Percentiles rank a stretch among this genome's conserved stretches.
phyloP scores from a whole-genome alignment of 2,329 filamentous ascomycete species.

The Neofusicoccum umdonicola region DNA sequence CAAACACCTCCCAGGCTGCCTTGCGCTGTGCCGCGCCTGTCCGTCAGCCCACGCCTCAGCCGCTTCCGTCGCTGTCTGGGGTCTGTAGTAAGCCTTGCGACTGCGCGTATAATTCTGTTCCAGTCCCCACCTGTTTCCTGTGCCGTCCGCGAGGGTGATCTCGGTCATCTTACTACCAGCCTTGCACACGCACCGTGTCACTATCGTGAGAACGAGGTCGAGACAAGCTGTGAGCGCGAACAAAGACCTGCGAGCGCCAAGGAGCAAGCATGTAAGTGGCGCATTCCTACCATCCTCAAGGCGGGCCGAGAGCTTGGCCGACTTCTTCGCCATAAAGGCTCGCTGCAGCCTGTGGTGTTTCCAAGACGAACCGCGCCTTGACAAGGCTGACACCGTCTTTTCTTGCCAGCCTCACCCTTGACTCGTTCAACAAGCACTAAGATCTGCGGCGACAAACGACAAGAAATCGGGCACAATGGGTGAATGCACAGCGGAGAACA shows the following conservation, averaged over 20 bases:
- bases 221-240: not conserved
- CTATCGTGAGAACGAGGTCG: too few species aligned
- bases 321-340: slow-evolving; percentile 2
- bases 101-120: not conserved
- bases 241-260: not conserved
- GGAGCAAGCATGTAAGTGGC: slow-evolving; percentile 10
- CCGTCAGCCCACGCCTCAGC: slow-evolving; percentile 7
- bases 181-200: not conserved
- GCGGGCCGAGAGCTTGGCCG: not conserved
- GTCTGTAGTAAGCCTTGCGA: not conserved
- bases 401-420: not conserved
- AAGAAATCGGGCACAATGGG: not conserved
- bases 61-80: not conserved
- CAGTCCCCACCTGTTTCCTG: not conserved
- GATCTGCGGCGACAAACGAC: not conserved
- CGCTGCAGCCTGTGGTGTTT: not conserved
- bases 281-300: not conserved
- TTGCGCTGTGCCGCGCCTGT: not conserved
- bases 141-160: not conserved
- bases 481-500: slow-evolving; percentile 11
- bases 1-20: not conserved
- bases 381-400: not conserved
- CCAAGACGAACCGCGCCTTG: not conserved
- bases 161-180: not conserved
- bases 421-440: not conserved